Evolutionary conservation across 306 rosid genomes (phyloP).

Genomic region (Acacia crassicarpa): DNA sequence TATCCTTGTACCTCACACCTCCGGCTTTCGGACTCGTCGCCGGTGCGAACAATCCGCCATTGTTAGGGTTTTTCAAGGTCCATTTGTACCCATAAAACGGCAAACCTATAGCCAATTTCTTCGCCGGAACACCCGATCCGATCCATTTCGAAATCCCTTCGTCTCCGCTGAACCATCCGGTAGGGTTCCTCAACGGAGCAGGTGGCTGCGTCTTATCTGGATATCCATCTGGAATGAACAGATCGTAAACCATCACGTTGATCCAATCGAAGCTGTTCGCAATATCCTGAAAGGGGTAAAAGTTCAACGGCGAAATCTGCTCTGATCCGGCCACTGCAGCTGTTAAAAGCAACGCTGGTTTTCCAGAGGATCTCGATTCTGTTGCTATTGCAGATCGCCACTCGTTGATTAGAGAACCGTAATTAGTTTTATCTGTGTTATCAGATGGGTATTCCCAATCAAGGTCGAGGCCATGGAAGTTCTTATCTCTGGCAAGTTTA

Average conservation of each 20-base stretch:
- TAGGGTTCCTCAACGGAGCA: slow-evolving; percentile 23
- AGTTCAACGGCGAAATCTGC: slow-evolving; percentile 25
- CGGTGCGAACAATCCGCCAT: slow-evolving; percentile 32
- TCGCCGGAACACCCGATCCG: slow-evolving; percentile 16
- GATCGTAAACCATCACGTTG: slow-evolving; percentile 43
- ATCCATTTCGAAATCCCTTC: slow-evolving; percentile 38
- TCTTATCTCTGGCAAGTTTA: slow-evolving; percentile 32
- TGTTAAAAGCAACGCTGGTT: slow-evolving; percentile 6
- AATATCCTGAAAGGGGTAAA: slow-evolving; percentile 18
- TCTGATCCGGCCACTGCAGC: slow-evolving; percentile 34
- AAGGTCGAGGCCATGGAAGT: slow-evolving; percentile 53
- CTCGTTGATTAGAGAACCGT: slow-evolving; percentile 41
- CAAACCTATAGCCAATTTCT: slow-evolving; percentile 44
- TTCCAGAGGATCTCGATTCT: slow-evolving; percentile 32
- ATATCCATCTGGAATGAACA: slow-evolving; percentile 29
- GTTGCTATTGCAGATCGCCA: slow-evolving; percentile 38
- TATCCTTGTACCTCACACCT: slow-evolving; percentile 21
- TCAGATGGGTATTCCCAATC: slow-evolving; percentile 43
- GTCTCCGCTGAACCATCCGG: slow-evolving; percentile 25
- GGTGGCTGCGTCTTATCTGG: slow-evolving; percentile 23
- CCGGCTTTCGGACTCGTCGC: slow-evolving; percentile 26
- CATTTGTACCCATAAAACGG: slow-evolving; percentile 51
- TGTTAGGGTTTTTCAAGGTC: slow-evolving; percentile 24
- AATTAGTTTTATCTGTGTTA: slow-evolving; percentile 29
- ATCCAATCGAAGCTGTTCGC: slow-evolving; percentile 36